Base-by-base conservation (phyloP, 192 early-diverging fungal genomes). In the Coemansia sp. region DNA sequence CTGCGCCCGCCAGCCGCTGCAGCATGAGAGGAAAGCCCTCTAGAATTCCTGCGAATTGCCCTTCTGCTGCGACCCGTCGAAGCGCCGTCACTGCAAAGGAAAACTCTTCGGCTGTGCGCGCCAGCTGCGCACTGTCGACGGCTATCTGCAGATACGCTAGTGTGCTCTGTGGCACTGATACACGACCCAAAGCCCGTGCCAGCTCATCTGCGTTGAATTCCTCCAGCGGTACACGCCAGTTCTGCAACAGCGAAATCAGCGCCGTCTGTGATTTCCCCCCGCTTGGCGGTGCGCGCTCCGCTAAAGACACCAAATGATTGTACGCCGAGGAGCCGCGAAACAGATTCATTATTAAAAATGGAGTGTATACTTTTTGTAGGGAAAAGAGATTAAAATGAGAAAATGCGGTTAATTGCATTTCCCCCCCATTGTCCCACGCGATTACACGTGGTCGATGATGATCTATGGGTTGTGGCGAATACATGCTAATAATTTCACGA, bases 101-200 rank as follows among this genome's bases (percentile, higher is more conserved):
- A 3, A 40, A 27, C 12, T 80, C 67, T 14, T 61, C 63, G 2
- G n/a, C 12, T 1, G 48, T 60, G 19, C 11, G 26, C 24, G 70
- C 58, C 22, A 79, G 62, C 26, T 52, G 36, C 38, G 67, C 18
- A 19, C 59, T 52, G 50, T 80, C 76, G 1, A 65, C 46, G 1
- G 40, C 37, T 10, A 80, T 53, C 41, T 80, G 76, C 41, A 60
- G 34, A 44, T 48, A 67, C 8, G 34, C 76, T 14, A 65, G 36
- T 0, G 67, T 58, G 9, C 41, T 24, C 21, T 24, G 15, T 1
- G 41, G 7, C 19, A 29, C 27, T 8, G 40, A 17, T 6, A 65
- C 34, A n/a, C 12, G 26, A 3, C 17, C 18, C 12, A 65, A 37
- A 4, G 56, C 63, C 4, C 9, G 18, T 21, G 6, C 36, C 7